Evolutionary conservation across 2,329 filamentous ascomycete species (phyloP).

Genomic region (Penicillium decumbens): DNA sequence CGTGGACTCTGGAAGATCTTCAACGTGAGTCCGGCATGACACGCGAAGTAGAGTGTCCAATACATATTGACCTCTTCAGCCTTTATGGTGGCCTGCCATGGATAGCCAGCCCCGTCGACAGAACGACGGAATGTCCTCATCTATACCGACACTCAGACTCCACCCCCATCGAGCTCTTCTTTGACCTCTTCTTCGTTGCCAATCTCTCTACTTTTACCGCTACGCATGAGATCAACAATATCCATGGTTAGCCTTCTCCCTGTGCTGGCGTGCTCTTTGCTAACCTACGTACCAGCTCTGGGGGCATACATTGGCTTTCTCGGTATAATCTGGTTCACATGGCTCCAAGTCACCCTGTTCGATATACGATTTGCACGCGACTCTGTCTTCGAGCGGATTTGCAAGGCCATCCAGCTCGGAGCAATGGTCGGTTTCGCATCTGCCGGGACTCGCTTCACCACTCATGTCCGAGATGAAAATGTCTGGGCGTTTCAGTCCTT

Average conservation of each 20-base stretch:
- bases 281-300: slow-evolving; percentile 27
- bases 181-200: slow-evolving; percentile 59
- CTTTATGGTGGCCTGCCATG: slow-evolving; percentile 21
- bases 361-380: slow-evolving; percentile 64
- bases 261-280: neutral
- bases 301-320: slow-evolving; percentile 52
- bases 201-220: slow-evolving; percentile 61
- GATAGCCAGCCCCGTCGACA: slow-evolving; percentile 36
- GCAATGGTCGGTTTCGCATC: slow-evolving; percentile 63
- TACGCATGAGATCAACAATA: slow-evolving; percentile 52
- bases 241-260: slow-evolving; percentile 29
- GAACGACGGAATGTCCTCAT: slow-evolving; percentile 22
- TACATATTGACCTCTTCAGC: neutral
- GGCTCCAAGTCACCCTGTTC: slow-evolving; percentile 60
- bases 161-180: slow-evolving; percentile 55
- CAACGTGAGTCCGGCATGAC: slow-evolving; percentile 18
- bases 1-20: slow-evolving; percentile 8
- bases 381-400: slow-evolving; percentile 58
- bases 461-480: slow-evolving; percentile 38
- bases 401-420: slow-evolving; percentile 57
- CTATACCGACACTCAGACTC: slow-evolving; percentile 48
- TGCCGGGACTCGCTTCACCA: slow-evolving; percentile 48
- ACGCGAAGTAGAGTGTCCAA: neutral
- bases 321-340: slow-evolving; percentile 63
- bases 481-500: slow-evolving; percentile 44